These are phyloP conservation scores for Dalbergia cultrata DNA, from an alignment of 306 rosid genomes.

Conservation along the genomic window DNA sequence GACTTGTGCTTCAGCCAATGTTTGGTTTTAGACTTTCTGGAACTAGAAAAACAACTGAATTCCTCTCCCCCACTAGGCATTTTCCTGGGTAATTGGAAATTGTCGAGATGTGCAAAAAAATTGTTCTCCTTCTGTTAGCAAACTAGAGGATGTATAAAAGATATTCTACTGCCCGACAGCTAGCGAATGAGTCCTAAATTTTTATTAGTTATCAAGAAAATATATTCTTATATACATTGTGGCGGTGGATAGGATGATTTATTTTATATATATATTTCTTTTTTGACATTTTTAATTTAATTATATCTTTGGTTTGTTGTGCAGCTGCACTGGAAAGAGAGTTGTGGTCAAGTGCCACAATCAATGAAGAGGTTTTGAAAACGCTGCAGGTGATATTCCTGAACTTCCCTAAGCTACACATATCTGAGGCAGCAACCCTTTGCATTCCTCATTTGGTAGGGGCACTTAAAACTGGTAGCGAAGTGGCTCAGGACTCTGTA, in stretches of 20 bases:
- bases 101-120: constrained; percentile 28
- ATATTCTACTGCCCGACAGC: constrained; percentile 12
- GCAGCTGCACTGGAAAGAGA: constrained; percentile 98
- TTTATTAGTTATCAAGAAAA: constrained; percentile 22
- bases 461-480: constrained; percentile 89
- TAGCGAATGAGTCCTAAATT: constrained; percentile 26
- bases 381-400: constrained; percentile 86
- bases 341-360: constrained; percentile 89
- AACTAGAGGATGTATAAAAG: constrained; percentile 24
- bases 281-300: background rate
- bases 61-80: background rate
- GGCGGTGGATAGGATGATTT: background rate
- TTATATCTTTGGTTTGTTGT: constrained; percentile 46
- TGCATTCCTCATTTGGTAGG: constrained; percentile 97
- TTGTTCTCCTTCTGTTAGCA: constrained; percentile 30
- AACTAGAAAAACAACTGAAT: constrained; percentile 22
- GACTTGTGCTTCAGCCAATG: background rate
- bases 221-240: constrained; percentile 6
- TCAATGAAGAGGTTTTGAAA: constrained; percentile 93
- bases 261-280: constrained; percentile 21
- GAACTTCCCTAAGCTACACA: constrained; percentile 94
- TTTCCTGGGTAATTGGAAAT: constrained; percentile 24
- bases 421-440: constrained; percentile 93
- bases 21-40: constrained; percentile 43
- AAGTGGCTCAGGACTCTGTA: constrained; percentile 89